Conservation (phyloP, 2,329 filamentous ascomycete species). For the Ceratocystis cacaofunesta region DNA sequence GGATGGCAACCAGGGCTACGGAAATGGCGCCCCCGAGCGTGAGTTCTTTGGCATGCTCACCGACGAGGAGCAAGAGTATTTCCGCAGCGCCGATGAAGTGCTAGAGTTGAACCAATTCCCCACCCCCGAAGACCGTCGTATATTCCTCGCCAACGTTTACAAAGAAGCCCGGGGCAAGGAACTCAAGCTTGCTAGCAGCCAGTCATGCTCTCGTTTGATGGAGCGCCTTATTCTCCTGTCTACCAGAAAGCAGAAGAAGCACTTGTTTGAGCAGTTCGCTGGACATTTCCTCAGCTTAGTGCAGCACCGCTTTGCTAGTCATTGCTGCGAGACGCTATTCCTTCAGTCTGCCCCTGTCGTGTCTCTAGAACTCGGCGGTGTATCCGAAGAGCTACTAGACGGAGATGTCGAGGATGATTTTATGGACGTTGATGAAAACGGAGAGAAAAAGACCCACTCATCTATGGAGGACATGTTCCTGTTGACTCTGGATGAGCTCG, state of each 20-base stretch:
- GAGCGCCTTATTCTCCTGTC: slow-evolving; percentile 79
- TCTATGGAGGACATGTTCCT: slow-evolving; percentile 80
- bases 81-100: slow-evolving; percentile 75
- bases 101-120: slow-evolving; percentile 82
- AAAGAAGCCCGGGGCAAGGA: slow-evolving; percentile 82
- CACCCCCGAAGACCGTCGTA: slow-evolving; percentile 52
- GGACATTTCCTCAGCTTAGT: slow-evolving; percentile 80
- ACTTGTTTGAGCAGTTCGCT: slow-evolving; percentile 69
- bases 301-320: slow-evolving; percentile 90
- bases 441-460: slow-evolving; percentile 28
- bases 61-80: slow-evolving; percentile 90
- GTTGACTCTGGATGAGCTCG: slow-evolving; percentile 70
- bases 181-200: slow-evolving; percentile 87
- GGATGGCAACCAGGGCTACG: slow-evolving; percentile 18
- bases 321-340: slow-evolving; percentile 93
- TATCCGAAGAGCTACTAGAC: slow-evolving; percentile 29
- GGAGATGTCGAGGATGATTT: slow-evolving; percentile 25
- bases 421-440: slow-evolving; percentile 9
- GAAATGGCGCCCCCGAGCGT: slow-evolving; percentile 34
- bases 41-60: slow-evolving; percentile 89
- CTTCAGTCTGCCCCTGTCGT: slow-evolving; percentile 66
- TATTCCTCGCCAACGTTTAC: slow-evolving; percentile 71
- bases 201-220: slow-evolving; percentile 86
- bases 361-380: slow-evolving; percentile 51
- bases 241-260: slow-evolving; percentile 65